A percentile compares a stretch with the other conserved stretches of the same genome.
Conservation (phyloP, 345 rosid species). For the Rhodomyrtus tomentosa region DNA sequence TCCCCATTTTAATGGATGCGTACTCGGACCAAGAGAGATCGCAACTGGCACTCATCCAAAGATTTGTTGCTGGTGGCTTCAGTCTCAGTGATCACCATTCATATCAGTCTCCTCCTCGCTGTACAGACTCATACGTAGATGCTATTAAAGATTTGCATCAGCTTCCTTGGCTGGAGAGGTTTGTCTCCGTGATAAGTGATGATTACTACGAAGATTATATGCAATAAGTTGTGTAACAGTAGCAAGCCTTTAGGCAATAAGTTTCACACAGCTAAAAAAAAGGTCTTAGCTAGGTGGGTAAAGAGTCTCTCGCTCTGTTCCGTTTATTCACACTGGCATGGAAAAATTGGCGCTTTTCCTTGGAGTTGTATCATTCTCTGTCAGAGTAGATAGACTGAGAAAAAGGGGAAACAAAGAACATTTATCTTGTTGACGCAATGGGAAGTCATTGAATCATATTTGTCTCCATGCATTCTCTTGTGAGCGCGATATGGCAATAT, state of each 20-base stretch:
- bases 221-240: slow-evolving; percentile 27
- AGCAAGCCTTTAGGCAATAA: background rate
- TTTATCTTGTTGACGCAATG: background rate
- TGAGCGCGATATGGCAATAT: background rate
- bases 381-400: background rate
- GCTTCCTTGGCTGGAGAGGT: slow-evolving; percentile 99
- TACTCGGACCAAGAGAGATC: slow-evolving; percentile 96
- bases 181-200: slow-evolving; percentile 93
- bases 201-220: slow-evolving; percentile 71
- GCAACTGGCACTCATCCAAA: slow-evolving; percentile 78
- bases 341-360: background rate
- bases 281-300: background rate
- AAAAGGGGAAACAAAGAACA: background rate
- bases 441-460: background rate
- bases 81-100: slow-evolving; percentile 79
- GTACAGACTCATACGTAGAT: slow-evolving; percentile 80
- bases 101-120: slow-evolving; percentile 82
- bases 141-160: slow-evolving; percentile 93
- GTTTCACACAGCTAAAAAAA: background rate
- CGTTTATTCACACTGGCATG: background rate
- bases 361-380: background rate
- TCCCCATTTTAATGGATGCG: slow-evolving; percentile 78
- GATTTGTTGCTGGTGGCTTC: slow-evolving; percentile 94
- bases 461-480: background rate
- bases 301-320: background rate